Evolutionary conservation across 306 rosid species (phyloP).

Genomic region (Casuarina equisetifolia): DNA sequence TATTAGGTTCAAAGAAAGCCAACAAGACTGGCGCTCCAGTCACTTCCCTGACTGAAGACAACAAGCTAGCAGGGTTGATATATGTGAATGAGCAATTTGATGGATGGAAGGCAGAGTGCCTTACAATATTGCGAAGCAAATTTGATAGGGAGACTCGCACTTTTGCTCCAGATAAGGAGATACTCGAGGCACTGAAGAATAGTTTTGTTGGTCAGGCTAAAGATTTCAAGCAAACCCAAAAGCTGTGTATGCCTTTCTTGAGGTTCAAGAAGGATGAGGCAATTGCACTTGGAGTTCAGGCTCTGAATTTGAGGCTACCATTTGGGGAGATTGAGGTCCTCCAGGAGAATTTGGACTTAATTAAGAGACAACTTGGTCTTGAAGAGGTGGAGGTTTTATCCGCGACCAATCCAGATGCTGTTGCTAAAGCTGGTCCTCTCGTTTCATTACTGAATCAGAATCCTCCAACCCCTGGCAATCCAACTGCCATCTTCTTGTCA

Average conservation of each 20-base stretch:
- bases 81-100: slow-evolving; percentile 79
- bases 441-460: slow-evolving; percentile 56
- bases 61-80: slow-evolving; percentile 54
- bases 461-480: slow-evolving; percentile 90
- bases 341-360: slow-evolving; percentile 66
- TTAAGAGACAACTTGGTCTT: slow-evolving; percentile 75
- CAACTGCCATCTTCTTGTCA: slow-evolving; percentile 75
- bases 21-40: slow-evolving; percentile 65
- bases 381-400: slow-evolving; percentile 72
- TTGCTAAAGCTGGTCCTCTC: slow-evolving; percentile 64
- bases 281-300: slow-evolving; percentile 61
- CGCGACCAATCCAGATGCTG: slow-evolving; percentile 51
- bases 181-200: slow-evolving; percentile 56
- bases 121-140: slow-evolving; percentile 59
- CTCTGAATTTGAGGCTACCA: slow-evolving; percentile 74
- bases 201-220: slow-evolving; percentile 62
- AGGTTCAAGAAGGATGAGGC: slow-evolving; percentile 82
- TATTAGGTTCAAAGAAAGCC: slow-evolving; percentile 64
- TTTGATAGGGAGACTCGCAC: slow-evolving; percentile 43
- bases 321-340: slow-evolving; percentile 89
- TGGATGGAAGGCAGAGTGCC: slow-evolving; percentile 90
- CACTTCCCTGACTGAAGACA: slow-evolving; percentile 36
- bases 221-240: slow-evolving; percentile 62
- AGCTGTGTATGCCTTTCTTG: slow-evolving; percentile 86
- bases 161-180: slow-evolving; percentile 62